Conservation (phyloP, 305 asterid genomes). For the Lippia alba region DNA sequence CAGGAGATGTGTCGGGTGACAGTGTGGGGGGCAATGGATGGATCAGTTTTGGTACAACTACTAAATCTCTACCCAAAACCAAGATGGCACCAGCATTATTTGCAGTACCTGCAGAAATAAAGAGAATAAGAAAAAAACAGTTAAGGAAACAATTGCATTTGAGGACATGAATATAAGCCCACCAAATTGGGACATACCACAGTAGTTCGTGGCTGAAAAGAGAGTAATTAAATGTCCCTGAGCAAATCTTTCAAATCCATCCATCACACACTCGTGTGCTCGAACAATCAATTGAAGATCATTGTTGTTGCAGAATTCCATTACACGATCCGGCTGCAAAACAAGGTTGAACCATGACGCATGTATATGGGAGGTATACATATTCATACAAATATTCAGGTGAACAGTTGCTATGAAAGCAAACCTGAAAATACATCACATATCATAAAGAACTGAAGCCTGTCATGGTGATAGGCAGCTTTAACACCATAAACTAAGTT, state of each 20-base stretch:
- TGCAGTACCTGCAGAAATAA: constrained; percentile 76
- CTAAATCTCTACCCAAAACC: constrained; percentile 99
- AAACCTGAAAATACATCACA: background rate
- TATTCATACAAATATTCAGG: background rate
- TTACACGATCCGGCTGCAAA: constrained; percentile 96
- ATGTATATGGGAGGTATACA: constrained; percentile 1
- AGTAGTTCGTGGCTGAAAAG: constrained; percentile 97
- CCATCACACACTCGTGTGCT: constrained; percentile 99
- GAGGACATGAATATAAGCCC: background rate
- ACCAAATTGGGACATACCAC: constrained; percentile 63
- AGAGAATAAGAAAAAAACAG: constrained; percentile 19
- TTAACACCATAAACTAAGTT: background rate
- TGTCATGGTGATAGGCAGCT: background rate
- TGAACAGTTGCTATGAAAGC: background rate
- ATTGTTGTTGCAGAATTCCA: constrained; percentile 97
- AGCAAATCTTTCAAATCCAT: constrained; percentile 99
- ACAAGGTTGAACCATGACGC: constrained; percentile 21
- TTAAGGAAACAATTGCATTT: constrained; percentile 6
- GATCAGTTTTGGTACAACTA: constrained; percentile 95
- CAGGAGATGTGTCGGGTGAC: constrained; percentile 95
- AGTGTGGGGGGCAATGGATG: constrained; percentile 98
- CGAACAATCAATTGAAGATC: constrained; percentile 97
- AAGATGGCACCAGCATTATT: constrained; percentile 99
- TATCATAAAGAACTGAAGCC: background rate
- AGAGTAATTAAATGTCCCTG: constrained; percentile 98